These are phyloP conservation scores for Spencermartinsiella ligniputridi DNA, from an alignment of 1,139 yeast genomes.

Conservation along the genomic window DNA sequence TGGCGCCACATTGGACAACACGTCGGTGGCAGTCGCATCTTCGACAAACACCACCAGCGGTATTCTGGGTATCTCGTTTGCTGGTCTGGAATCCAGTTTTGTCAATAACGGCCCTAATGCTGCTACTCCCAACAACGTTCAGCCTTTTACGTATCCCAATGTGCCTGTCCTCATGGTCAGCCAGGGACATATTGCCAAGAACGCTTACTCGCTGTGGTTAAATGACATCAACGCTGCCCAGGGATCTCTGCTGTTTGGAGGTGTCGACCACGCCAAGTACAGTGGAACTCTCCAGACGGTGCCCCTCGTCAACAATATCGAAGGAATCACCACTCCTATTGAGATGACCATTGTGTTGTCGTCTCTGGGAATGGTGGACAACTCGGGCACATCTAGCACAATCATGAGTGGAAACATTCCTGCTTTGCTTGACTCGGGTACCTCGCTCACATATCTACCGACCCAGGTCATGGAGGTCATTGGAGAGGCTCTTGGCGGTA, in stretches of 20 bases:
- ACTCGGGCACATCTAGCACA: slow-evolving; percentile 8
- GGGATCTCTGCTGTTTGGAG: slow-evolving; percentile 56
- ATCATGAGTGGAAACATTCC: slow-evolving; percentile 12
- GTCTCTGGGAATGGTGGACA: slow-evolving; percentile 13
- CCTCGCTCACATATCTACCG: slow-evolving; percentile 33
- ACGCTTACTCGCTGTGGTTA: slow-evolving; percentile 53
- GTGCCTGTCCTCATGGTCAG: slow-evolving; percentile 37
- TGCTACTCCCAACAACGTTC: slow-evolving; percentile 7
- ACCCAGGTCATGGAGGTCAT: slow-evolving; percentile 18
- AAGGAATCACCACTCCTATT: slow-evolving; percentile 15
- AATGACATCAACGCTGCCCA: slow-evolving; percentile 36
- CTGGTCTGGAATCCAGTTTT: slow-evolving; percentile 37
- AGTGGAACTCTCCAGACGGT: slow-evolving; percentile 37
- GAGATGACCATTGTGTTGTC: slow-evolving; percentile 21
- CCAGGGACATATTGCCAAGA: slow-evolving; percentile 44
- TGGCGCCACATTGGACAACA: slow-evolving; percentile 33
- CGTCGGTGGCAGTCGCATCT: slow-evolving; percentile 46
- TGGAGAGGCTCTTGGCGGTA: slow-evolving; percentile 25
- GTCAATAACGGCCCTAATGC: slow-evolving; percentile 1
- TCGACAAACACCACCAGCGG: slow-evolving; percentile 43
- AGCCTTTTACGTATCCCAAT: slow-evolving; percentile 14
- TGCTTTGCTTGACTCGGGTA: slow-evolving; percentile 36
- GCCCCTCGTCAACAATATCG: slow-evolving; percentile 20
- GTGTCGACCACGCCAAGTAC: slow-evolving; percentile 52
- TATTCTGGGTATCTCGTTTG: slow-evolving; percentile 52